Base-by-base conservation (phyloP, 176 grass and related monocot species). In the Saccharum spontaneum region DNA sequence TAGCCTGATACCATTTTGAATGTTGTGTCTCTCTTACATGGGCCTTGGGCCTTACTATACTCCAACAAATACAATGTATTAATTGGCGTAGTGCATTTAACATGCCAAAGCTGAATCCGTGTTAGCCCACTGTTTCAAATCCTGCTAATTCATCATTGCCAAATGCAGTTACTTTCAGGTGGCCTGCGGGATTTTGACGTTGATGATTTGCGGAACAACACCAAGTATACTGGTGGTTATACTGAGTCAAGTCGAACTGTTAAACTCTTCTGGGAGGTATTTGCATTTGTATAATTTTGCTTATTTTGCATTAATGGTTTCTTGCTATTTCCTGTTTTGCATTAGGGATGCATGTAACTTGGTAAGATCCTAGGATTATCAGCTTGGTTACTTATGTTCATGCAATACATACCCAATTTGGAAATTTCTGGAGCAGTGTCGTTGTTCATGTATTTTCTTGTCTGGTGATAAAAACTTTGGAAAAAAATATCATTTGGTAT, bases 241-340 rank as follows among this genome's bases (percentile, higher is more conserved):
- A 92, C 93, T 16, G 89, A 93, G 63, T 93, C 89, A 78, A 98
- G 95, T 89, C 91, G 95, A 33, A 89, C 95, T 31, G 87, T 98
- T 85, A 98, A 92, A 85, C 87, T 95, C 28, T 95, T 98, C 80
- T 98, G 95, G 95, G 95, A 98, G 95, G 95, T 98, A 87, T 77
- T 41, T 84, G 5, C 59, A 37, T 60, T 43, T 60, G 14, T 78
- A 43, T 36, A 17, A 26, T 85, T 57, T 72, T 45, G 46, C 16
- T 67, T 38, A 52, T 78, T 91, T 70, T 81, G 52, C 68, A 44
- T 63, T 74, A 4, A 81, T 77, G n/a, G 36, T 8, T 8, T 67
- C 5, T 81, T 70, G 7, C 69, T 60, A 30, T 57, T 57, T 82
- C 34, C 36, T 44, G 23, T 82, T 70, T 71, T 77, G 54, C 54